A percentile compares a stretch with the other conserved stretches of the same genome.
Conservation (phyloP, 345 rosid species). For the Linum tenue region DNA sequence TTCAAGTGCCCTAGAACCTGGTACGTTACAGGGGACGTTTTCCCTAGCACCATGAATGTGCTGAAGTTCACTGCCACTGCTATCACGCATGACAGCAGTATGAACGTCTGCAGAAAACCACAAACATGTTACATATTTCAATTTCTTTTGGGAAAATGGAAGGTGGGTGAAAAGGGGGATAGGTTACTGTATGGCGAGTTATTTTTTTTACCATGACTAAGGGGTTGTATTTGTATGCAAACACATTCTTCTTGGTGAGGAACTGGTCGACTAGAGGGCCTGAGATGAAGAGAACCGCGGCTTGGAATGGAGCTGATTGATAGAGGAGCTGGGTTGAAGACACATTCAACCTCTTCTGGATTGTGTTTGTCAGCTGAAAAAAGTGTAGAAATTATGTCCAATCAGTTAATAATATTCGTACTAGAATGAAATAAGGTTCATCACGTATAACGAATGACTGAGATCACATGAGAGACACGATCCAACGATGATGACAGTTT, state of each 20-base stretch:
- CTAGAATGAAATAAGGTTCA: neutral
- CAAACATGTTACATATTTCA: too few species aligned
- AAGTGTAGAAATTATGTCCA: conserved; percentile 17
- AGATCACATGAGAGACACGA: too few species aligned
- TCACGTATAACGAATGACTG: neutral
- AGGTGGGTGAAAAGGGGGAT: neutral
- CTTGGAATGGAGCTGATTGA: conserved; percentile 98
- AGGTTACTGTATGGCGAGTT: too few species aligned
- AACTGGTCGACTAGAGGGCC: conserved; percentile 86
- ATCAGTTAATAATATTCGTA: neutral
- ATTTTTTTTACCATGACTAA: conserved; percentile 17
- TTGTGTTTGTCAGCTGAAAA: conserved; percentile 81
- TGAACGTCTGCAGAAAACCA: conserved; percentile 49
- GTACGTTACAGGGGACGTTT: conserved; percentile 94
- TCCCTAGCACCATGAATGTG: conserved; percentile 92
- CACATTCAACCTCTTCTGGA: conserved; percentile 84
- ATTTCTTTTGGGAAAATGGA: neutral
- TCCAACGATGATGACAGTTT: too few species aligned
- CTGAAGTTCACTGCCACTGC: conserved; percentile 94
- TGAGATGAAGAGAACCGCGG: conserved; percentile 83
- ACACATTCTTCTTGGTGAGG: conserved; percentile 79
- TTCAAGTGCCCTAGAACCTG: conserved; percentile 98
- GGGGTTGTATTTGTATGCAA: conserved; percentile 76
- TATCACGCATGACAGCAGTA: conserved; percentile 77
- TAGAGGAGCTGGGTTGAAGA: conserved; percentile 92